These are phyloP conservation scores for Cordyceps javanica DNA, from an alignment of 2,329 filamentous ascomycete genomes.

Conservation along the genomic window DNA sequence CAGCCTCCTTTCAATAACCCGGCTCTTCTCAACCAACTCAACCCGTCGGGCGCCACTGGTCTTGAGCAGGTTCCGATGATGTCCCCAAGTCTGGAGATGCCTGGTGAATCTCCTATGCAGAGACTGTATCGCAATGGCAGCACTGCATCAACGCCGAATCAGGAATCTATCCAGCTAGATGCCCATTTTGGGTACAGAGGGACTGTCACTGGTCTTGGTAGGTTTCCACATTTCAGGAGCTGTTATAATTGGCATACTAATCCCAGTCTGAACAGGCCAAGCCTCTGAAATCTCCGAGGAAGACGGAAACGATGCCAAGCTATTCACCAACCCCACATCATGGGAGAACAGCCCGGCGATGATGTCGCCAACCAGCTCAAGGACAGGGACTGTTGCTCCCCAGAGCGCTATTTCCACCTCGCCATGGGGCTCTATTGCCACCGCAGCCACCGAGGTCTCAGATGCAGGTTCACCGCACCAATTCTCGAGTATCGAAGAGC, in stretches of 20 bases:
- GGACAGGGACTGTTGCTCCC: constrained; percentile 10
- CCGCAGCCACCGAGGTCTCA: constrained; percentile 8
- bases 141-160: constrained; percentile 7
- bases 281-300: constrained; percentile 11
- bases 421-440: constrained; percentile 11
- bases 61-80: constrained; percentile 8
- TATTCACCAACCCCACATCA: constrained; percentile 4
- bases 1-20: constrained; percentile 5
- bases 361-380: constrained; percentile 13
- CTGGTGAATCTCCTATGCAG: neutral
- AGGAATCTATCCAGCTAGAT: constrained; percentile 7
- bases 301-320: constrained; percentile 9
- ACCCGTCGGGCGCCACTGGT: neutral
- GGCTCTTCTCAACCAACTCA: constrained; percentile 3
- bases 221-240: neutral
- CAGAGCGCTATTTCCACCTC: constrained; percentile 2
- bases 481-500: constrained; percentile 13
- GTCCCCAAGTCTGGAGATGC: constrained; percentile 6
- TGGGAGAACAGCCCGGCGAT: constrained; percentile 13
- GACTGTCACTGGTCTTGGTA: constrained; percentile 4
- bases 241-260: neutral
- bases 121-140: constrained; percentile 9
- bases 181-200: constrained; percentile 10
- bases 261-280: neutral
- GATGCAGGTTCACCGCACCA: constrained; percentile 3